Evolutionary conservation across 1,139 yeast species (phyloP), one percentile per base, ranked within the genome.

Genomic region (Sugiyamaella grinbergsii): DNA sequence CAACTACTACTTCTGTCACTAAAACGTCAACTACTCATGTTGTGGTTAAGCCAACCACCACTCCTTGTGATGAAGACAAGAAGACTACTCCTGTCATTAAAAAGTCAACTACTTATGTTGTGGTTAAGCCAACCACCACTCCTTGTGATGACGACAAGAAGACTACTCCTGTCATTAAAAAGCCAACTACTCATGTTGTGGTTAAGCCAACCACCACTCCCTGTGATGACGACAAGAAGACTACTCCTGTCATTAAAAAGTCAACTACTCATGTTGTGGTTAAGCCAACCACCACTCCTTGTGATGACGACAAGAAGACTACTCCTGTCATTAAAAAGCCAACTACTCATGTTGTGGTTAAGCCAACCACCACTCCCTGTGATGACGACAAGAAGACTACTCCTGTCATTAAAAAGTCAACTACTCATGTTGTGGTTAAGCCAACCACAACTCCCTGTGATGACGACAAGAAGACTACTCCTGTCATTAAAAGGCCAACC

Each of bases 31-130:
- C 46, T 11, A 32, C 47, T 18, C 8, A 19, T 2, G 32, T 8
- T 15, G 13, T 39, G 11, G 15, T 24, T 15, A 39, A 38, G 31
- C 32, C 16, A 6, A n/a, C 26, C 13, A n/a, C 7, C 11, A 36
- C 28, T 28, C 34, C 43, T 19, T 36, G 39, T 13, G 36, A 32
- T 13, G 36, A 32, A 5, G 36, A 32, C 22, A 29, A 29, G 29
- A 26, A 26, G n/a, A n/a, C n/a, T n/a, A n/a, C n/a, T n/a, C n/a
- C n/a, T n/a, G n/a, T n/a, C 11, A 26, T 26, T 26, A 26, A 26
- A 26, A 26, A 26, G 29, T n/a, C n/a, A n/a, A n/a, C n/a, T n/a
- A n/a, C n/a, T n/a, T n/a, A n/a, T n/a, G n/a, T n/a, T n/a, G n/a
- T n/a, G n/a, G n/a, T n/a, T n/a, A n/a, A n/a, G n/a, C 8, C 29